Conservation (phyloP, 371 early-diverging fungal species). For the Apophysomyces ossiformis region DNA sequence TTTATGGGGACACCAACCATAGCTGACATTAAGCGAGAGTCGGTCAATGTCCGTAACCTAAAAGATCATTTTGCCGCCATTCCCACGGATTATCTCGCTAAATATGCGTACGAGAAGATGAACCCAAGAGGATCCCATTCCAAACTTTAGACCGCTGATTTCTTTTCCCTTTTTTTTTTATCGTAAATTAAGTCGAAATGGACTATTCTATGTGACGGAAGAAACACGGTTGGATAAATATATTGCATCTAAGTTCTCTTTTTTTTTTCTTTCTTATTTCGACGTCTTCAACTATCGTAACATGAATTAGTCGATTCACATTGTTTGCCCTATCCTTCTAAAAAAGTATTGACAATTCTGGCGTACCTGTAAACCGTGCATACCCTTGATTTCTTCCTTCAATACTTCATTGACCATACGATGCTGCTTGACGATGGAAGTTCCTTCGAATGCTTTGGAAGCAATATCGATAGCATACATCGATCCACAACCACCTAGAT, state of each 20-base stretch:
- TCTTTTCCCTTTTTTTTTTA: background rate
- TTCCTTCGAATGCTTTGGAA: slow-evolving; percentile 75
- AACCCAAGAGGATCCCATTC: slow-evolving; percentile 35
- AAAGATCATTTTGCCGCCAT: slow-evolving; percentile 49
- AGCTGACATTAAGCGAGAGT: slow-evolving; percentile 60
- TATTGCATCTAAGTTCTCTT: too few species aligned
- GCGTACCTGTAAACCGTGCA: slow-evolving; percentile 86
- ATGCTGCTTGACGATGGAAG: slow-evolving; percentile 85
- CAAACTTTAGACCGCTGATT: background rate
- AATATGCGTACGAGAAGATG: slow-evolving; percentile 47
- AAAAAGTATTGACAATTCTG: background rate
- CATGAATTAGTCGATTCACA: background rate
- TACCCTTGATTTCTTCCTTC: slow-evolving; percentile 87
- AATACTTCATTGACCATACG: slow-evolving; percentile 85
- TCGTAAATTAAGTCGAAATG: too few species aligned
- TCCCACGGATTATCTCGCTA: slow-evolving; percentile 47
- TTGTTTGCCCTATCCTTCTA: background rate
- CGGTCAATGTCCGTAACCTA: slow-evolving; percentile 60
- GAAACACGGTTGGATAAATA: too few species aligned
- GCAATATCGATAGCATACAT: slow-evolving; percentile 92
- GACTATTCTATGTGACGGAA: too few species aligned
- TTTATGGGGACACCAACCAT: slow-evolving; percentile 72
- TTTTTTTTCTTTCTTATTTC: too few species aligned
- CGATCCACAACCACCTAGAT: slow-evolving; percentile 89
- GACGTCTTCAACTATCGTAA: background rate